phyloP scores from a whole-genome alignment of 2,329 filamentous ascomycete genomes.

The Claviceps cyperi region DNA sequence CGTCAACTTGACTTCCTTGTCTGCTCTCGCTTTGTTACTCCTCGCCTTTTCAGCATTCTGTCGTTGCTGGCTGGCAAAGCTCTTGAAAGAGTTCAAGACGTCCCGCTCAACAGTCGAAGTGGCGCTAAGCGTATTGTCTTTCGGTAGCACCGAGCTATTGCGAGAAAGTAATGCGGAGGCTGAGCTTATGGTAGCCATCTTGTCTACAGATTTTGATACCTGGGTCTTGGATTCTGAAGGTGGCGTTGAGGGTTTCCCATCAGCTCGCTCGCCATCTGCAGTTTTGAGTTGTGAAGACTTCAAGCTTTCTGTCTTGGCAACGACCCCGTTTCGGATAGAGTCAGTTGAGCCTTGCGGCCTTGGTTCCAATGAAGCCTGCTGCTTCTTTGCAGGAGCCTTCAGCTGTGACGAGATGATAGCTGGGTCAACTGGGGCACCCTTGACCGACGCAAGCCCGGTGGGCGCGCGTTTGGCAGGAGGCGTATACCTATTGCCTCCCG shows the following conservation, averaged over 20 bases:
- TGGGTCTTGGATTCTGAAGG: slow-evolving; percentile 18
- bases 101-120: slow-evolving; percentile 48
- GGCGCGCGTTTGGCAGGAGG: slow-evolving; percentile 79
- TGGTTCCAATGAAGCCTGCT: slow-evolving; percentile 12
- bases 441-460: slow-evolving; percentile 55
- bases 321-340: slow-evolving; percentile 16
- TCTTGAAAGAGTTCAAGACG: slow-evolving; percentile 48
- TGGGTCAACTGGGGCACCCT: slow-evolving; percentile 67
- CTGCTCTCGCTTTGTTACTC: slow-evolving; percentile 46
- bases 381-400: slow-evolving; percentile 29
- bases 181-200: slow-evolving; percentile 14
- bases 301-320: slow-evolving; percentile 13
- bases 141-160: slow-evolving; percentile 25
- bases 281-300: slow-evolving; percentile 17
- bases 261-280: slow-evolving; percentile 18
- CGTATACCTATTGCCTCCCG: slow-evolving; percentile 59
- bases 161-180: slow-evolving; percentile 24
- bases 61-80: slow-evolving; percentile 44
- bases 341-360: slow-evolving; percentile 13
- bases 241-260: slow-evolving; percentile 12
- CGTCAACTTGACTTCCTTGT: slow-evolving; percentile 84
- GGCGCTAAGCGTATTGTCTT: slow-evolving; percentile 23
- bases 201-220: slow-evolving; percentile 13
- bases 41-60: slow-evolving; percentile 41
- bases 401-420: slow-evolving; percentile 85